Evolutionary conservation across 345 rosid species (phyloP), one percentile per base, ranked within the genome.

Genomic region (Eucalyptus globulus): DNA sequence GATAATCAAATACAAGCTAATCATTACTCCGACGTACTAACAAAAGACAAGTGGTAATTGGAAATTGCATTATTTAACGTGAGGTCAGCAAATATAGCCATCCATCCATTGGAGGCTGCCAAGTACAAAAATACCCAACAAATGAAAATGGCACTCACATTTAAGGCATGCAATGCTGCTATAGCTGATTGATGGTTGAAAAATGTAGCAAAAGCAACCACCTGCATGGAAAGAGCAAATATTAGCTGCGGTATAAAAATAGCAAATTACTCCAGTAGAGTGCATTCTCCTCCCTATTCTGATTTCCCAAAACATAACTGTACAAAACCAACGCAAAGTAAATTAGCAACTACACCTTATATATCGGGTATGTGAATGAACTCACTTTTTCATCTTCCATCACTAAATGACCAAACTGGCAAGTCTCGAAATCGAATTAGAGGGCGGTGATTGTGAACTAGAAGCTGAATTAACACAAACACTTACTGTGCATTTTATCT

Each of bases 161-260:
- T 93, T 72, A 97, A 91, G 37, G 96, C 92, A 86, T 92, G 95
- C 95, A 95, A 47, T 47, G 97, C 98, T 43, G 95, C 95, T 62
- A 96, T 88, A 26, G 98, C 97, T 8, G 95, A 92, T 85, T 95
- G 93, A 92, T 95, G 97, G 93, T 95, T 94, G 88, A 93, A 90
- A 88, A 97, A 97, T 17, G 98, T 95, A 86, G 97, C 98, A 93
- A 97, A 97, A 40, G 99, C 99, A 91, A 96, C 98, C 88, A 95
- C 98, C 98, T 97, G 95, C 69, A 67, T 90, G 56, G 87, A 90
- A 88, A 86, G 87, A 34, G 54, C 4, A 86, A 86, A 49, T 19
- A 21, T 58, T 53, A 34, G 65, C 87, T 0, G 8, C 67, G 3
- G 87, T 34, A 17, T 51, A 86, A 13, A 34, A 40, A 34, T 51